These are phyloP conservation scores for Entomophthora muscae DNA, from an alignment of 371 early-diverging fungal genomes.

Conservation along the genomic window DNA sequence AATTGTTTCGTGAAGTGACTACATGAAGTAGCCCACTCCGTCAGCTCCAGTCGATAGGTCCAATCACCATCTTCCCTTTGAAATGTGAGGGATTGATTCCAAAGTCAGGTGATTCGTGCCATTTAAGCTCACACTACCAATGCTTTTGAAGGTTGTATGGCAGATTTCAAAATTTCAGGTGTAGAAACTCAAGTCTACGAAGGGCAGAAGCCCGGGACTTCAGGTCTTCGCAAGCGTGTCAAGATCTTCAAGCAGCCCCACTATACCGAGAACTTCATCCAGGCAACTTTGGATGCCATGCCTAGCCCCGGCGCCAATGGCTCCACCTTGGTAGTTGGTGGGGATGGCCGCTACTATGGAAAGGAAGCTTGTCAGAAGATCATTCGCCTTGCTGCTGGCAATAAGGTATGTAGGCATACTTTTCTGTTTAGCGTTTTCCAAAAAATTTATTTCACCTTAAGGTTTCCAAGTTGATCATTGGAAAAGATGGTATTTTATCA, in stretches of 20 bases:
- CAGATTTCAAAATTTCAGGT: background rate
- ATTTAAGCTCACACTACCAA: too few species aligned
- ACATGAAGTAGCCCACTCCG: too few species aligned
- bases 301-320: slow-evolving; percentile 49
- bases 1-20: too few species aligned
- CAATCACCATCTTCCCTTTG: too few species aligned
- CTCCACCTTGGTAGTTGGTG: slow-evolving; percentile 83
- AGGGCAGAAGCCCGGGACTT: slow-evolving; percentile 95
- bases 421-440: too few species aligned
- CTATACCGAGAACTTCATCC: slow-evolving; percentile 94
- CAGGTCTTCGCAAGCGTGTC: slow-evolving; percentile 87
- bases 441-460: too few species aligned
- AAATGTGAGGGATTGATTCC: too few species aligned
- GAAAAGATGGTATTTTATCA: slow-evolving; percentile 82
- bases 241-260: slow-evolving; percentile 83
- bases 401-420: too few species aligned
- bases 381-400: slow-evolving; percentile 68
- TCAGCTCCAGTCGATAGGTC: too few species aligned
- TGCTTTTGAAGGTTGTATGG: too few species aligned
- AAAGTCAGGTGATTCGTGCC: too few species aligned
- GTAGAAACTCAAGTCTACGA: slow-evolving; percentile 18
- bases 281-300: slow-evolving; percentile 64
- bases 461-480: slow-evolving; percentile 78
- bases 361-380: slow-evolving; percentile 79
- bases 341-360: slow-evolving; percentile 86